These are phyloP conservation scores for Scheffersomyces illinoinensis DNA, from an alignment of 1,139 yeast species.

Conservation along the genomic window DNA sequence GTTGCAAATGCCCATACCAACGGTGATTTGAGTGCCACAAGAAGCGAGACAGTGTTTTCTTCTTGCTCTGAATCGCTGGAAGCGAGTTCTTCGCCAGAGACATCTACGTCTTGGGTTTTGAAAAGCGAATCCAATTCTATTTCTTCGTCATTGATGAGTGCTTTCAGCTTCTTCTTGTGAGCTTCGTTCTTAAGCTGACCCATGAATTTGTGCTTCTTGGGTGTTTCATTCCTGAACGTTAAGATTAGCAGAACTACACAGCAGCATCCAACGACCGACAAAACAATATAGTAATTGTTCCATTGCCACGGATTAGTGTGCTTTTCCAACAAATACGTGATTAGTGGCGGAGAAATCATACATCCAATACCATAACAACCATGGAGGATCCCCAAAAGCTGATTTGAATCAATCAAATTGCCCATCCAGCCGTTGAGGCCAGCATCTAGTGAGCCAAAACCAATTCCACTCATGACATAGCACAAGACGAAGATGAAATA, in stretches of 20 bases:
- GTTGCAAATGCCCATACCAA: conserved; percentile 50
- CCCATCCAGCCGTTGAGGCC: conserved; percentile 62
- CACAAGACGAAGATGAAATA: conserved; percentile 33
- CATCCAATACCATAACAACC: conserved; percentile 72
- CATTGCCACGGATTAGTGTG: conserved; percentile 43
- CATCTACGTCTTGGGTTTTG: neutral
- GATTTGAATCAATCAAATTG: conserved; percentile 55
- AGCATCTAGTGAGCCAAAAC: conserved; percentile 64
- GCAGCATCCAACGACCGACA: conserved; percentile 27
- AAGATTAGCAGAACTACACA: conserved; percentile 19
- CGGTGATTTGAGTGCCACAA: conserved; percentile 40
- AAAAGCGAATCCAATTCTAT: conserved; percentile 11
- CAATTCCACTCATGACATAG: conserved; percentile 52
- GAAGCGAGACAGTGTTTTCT: conserved; percentile 16
- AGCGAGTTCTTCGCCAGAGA: neutral
- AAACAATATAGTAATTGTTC: conserved; percentile 47
- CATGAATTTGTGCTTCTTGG: conserved; percentile 50
- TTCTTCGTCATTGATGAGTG: conserved; percentile 3
- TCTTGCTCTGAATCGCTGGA: neutral
- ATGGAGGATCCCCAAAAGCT: conserved; percentile 64
- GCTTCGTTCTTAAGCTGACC: conserved; percentile 14
- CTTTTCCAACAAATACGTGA: conserved; percentile 43
- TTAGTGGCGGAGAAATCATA: conserved; percentile 61
- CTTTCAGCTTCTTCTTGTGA: neutral
- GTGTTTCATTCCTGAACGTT: conserved; percentile 55